Base-by-base conservation (phyloP, 1,139 yeast species). In the Suhomyces bokatorum region DNA sequence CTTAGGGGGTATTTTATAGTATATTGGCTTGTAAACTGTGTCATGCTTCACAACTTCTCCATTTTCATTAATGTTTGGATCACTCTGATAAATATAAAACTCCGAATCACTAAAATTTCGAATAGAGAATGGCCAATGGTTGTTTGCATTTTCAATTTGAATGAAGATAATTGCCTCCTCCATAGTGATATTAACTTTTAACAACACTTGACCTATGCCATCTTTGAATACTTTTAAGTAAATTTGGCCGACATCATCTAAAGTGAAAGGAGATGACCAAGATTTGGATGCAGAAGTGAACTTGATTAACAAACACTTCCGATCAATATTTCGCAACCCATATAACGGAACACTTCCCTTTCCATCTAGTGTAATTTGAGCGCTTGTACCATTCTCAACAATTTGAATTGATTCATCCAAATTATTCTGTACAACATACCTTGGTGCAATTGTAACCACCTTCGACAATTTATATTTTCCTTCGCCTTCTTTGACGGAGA, bases 51-150 rank as follows among this genome's bases (percentile, higher is more conserved):
- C 68, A 36, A 73, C 70, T 47, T 81, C 87, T 8, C 93, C 95
- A 53, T 83, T 81, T 38, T 80, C 87, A 57, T 86, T 85, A 34
- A 86, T 69, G 53, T 83, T 80, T 0, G 97, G 97, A 64, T 90
- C 86, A 32, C 87, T 80, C 62, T 95, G 99, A 60, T 85, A 90
- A 51, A 93, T 82, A 45, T 83, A 78, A 58, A 93, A 89, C 55
- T 90, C 97, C 30, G 80, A 69, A 51, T 87, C 87, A 59, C 96
- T 88, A 63, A 88, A 91, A 59, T 95, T 95, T 47, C 97, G 73
- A 39, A 95, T 83, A 0, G 97, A 87, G 62, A 73, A 93, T 6
- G 99, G 99, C 99, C 99, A 95, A 50, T 79, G 74, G 49, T 82
- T 79, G 35, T 80, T 79, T 2, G 96, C 95, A 59, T 82, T 82